Percentiles rank a stretch among this genome's conserved stretches.
These are phyloP conservation scores for Fimicolochytrium jonesii DNA, from an alignment of 192 early-diverging fungal species.

Conservation along the genomic window DNA sequence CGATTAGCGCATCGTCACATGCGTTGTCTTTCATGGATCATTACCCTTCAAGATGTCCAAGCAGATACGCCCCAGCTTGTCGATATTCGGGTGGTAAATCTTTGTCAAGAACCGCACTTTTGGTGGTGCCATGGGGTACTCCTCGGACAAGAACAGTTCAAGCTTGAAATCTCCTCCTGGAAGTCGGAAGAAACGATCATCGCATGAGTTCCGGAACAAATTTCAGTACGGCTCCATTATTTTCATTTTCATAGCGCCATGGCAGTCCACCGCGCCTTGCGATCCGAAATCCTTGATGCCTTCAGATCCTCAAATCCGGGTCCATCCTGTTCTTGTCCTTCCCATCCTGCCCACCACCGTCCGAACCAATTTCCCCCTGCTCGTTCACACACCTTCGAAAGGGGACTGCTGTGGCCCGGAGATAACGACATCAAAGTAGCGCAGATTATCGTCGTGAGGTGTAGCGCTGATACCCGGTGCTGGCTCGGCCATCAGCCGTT, in stretches of 20 bases:
- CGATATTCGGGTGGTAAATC: conserved; percentile 99
- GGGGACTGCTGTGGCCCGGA: conserved; percentile 86
- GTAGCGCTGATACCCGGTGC: conserved; percentile 88
- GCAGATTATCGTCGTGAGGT: conserved; percentile 90
- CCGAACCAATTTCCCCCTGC: too few species aligned
- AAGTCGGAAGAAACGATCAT: too few species aligned
- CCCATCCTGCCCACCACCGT: too few species aligned
- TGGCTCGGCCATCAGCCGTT: conserved; percentile 88
- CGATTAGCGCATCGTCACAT: neutral
- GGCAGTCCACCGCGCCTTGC: too few species aligned
- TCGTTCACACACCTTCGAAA: conserved; percentile 90
- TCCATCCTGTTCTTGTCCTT: too few species aligned
- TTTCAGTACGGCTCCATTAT: too few species aligned
- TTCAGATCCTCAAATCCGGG: too few species aligned
- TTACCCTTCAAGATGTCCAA: conserved; percentile 95
- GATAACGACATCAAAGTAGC: conserved; percentile 96
- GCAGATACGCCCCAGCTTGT: conserved; percentile 96
- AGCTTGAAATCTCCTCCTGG: conserved; percentile 90
- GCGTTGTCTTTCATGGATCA: neutral
- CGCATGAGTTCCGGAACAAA: too few species aligned
- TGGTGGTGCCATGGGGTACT: conserved; percentile 97
- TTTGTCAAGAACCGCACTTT: conserved; percentile 96
- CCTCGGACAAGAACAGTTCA: conserved; percentile 94
- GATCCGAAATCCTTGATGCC: too few species aligned
- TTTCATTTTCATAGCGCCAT: too few species aligned